Evolutionary conservation across 2,329 filamentous ascomycete genomes (phyloP).

Genomic region (Sporothrix schenckii): DNA sequence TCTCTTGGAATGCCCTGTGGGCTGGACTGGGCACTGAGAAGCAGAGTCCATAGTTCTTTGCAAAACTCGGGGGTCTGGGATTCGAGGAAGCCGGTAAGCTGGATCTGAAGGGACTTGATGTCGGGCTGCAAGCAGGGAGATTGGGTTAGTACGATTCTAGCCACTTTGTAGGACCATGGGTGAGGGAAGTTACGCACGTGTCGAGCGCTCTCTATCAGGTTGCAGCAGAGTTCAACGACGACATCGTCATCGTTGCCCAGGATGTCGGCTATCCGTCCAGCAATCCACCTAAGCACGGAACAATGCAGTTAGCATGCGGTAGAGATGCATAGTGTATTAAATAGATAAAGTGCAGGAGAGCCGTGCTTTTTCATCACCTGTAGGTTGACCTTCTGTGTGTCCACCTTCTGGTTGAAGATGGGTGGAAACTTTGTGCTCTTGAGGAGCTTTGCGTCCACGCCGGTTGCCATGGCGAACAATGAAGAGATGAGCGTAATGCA

Average conservation of each 20-base stretch:
- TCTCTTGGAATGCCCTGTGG: constrained; percentile 92
- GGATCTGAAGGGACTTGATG: constrained; percentile 92
- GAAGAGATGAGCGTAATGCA: background rate
- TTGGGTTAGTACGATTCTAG: background rate
- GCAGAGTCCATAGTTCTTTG: constrained; percentile 89
- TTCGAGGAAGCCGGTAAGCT: constrained; percentile 91
- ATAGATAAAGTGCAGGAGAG: background rate
- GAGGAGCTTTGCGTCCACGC: constrained; percentile 85
- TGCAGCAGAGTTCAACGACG: constrained; percentile 80
- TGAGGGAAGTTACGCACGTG: constrained; percentile 61
- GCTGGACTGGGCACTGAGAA: constrained; percentile 85
- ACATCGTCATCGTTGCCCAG: constrained; percentile 94
- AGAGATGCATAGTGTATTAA: background rate
- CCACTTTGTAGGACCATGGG: background rate
- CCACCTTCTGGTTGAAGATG: constrained; percentile 93
- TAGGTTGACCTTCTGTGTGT: constrained; percentile 95
- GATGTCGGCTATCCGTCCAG: constrained; percentile 81
- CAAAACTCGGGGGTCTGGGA: constrained; percentile 88
- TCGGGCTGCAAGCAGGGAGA: constrained; percentile 66
- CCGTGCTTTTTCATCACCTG: constrained; percentile 95
- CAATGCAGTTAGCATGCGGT: constrained; percentile 5
- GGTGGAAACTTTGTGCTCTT: constrained; percentile 90
- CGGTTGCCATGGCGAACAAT: constrained; percentile 67
- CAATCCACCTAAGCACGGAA: constrained; percentile 81
- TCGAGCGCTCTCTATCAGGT: constrained; percentile 70